These are phyloP conservation scores for Gastrodia elata DNA, from an alignment of 106 monocot genomes.

Conservation along the genomic window DNA sequence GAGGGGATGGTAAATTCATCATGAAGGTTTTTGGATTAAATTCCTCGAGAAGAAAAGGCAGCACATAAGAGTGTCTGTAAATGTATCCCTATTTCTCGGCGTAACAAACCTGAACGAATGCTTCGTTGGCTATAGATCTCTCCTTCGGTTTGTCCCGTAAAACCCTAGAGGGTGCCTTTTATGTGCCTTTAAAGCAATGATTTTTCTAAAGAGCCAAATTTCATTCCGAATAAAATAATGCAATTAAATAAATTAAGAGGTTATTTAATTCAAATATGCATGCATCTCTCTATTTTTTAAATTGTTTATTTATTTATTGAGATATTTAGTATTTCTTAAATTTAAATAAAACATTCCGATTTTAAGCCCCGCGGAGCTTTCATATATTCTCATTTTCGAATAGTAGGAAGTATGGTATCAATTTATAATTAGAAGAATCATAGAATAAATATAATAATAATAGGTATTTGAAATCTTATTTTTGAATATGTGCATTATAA, in stretches of 20 bases:
- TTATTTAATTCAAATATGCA: background rate
- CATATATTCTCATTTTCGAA: no score
- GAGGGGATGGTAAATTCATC: background rate
- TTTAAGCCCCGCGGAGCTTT: no score
- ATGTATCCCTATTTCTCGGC: background rate
- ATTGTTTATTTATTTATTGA: background rate
- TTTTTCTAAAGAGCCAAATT: background rate
- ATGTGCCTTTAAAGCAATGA: background rate
- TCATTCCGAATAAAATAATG: background rate
- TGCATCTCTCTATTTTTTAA: background rate
- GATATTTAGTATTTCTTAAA: background rate
- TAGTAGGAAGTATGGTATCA: no score
- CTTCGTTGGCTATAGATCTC: background rate
- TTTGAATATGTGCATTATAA: no score
- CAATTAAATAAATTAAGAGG: background rate
- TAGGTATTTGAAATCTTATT: no score
- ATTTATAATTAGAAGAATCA: no score
- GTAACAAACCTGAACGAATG: background rate
- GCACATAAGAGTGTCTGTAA: background rate
- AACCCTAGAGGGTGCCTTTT: background rate
- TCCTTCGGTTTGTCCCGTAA: background rate
- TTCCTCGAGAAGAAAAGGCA: background rate
- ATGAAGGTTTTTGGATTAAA: background rate
- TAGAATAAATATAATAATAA: no score
- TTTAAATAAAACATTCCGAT: no score